phyloP scores from a whole-genome alignment of 306 rosid genomes.

The Comarum palustre region DNA sequence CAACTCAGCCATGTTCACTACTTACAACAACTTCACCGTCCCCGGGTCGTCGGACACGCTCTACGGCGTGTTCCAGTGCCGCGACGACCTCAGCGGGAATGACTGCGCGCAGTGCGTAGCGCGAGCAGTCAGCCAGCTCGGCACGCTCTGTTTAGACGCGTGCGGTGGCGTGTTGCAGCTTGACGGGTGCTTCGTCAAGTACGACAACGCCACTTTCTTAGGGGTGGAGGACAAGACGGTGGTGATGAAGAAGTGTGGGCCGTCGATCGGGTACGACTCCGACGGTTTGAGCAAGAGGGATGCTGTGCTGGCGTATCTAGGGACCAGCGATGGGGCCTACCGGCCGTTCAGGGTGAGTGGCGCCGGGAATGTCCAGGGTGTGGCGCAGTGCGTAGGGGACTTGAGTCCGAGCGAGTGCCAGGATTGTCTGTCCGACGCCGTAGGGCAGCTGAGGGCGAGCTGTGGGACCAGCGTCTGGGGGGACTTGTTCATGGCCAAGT shows the following conservation, averaged over 20 bases:
- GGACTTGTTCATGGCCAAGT: constrained; percentile 69
- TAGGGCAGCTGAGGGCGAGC: constrained; percentile 61
- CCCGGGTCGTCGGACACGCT: constrained; percentile 35
- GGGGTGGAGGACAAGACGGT: constrained; percentile 84
- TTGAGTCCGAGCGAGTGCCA: constrained; percentile 69
- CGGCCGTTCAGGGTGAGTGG: constrained; percentile 31
- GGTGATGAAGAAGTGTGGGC: constrained; percentile 71
- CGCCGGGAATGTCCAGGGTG: constrained; percentile 40
- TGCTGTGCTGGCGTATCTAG: constrained; percentile 49
- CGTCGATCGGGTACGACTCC: constrained; percentile 45
- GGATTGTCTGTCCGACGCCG: constrained; percentile 75
- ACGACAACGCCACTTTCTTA: constrained; percentile 59
- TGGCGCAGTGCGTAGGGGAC: constrained; percentile 88
- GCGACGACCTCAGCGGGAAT: constrained; percentile 55
- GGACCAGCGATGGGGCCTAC: constrained; percentile 35
- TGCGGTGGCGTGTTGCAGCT: constrained; percentile 87
- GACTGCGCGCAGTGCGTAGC: constrained; percentile 64
- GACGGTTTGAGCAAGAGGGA: constrained; percentile 50
- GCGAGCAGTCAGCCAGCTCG: constrained; percentile 55
- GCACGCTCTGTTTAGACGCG: constrained; percentile 51
- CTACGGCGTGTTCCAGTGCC: constrained; percentile 85
- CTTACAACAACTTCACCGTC: constrained; percentile 69
- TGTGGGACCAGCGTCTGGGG: constrained; percentile 70
- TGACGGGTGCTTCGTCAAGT: constrained; percentile 82
- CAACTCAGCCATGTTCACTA: constrained; percentile 57